phyloP scores from a whole-genome alignment of 2,329 filamentous ascomycete species.

The Metarhizium humberi region DNA sequence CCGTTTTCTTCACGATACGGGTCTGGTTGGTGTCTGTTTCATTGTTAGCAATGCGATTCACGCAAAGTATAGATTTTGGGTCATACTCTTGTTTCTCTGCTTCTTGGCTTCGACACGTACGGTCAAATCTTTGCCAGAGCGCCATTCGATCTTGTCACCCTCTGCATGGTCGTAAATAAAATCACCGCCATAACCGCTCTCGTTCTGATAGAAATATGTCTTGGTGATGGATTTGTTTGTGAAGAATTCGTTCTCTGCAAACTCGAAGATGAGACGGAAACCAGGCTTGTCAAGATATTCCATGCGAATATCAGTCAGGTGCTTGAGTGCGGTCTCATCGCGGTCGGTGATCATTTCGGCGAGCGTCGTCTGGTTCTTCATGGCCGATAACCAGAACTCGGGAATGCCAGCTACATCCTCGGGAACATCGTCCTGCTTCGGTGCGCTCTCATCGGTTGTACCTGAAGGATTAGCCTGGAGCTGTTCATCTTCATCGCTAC shows the following conservation, averaged over 20 bases:
- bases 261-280: conserved; percentile 97
- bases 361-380: conserved; percentile 98
- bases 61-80: not conserved
- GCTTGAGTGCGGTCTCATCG: conserved; percentile 87
- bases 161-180: conserved; percentile 99
- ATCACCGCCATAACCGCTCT: conserved; percentile 96
- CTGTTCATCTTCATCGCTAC: conserved; percentile 70
- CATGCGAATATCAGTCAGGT: conserved; percentile 90
- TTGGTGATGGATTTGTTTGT: conserved; percentile 95
- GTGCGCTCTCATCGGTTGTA: conserved; percentile 43
- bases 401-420: conserved; percentile 69
- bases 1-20: conserved; percentile 96
- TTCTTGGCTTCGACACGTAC: conserved; percentile 98
- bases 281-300: conserved; percentile 97
- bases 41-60: not conserved
- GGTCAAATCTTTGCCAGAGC: conserved; percentile 83
- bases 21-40: conserved; percentile 91
- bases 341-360: conserved; percentile 98
- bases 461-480: conserved; percentile 49
- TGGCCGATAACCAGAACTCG: conserved; percentile 98
- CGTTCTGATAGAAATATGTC: conserved; percentile 98
- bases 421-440: conserved; percentile 48
- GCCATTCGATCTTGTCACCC: conserved; percentile 97
- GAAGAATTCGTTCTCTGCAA: conserved; percentile 92
- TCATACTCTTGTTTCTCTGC: conserved; percentile 96